Base-by-base conservation (phyloP, 1,284 basidiomycete species). In the Leccinum fuscescens region DNA sequence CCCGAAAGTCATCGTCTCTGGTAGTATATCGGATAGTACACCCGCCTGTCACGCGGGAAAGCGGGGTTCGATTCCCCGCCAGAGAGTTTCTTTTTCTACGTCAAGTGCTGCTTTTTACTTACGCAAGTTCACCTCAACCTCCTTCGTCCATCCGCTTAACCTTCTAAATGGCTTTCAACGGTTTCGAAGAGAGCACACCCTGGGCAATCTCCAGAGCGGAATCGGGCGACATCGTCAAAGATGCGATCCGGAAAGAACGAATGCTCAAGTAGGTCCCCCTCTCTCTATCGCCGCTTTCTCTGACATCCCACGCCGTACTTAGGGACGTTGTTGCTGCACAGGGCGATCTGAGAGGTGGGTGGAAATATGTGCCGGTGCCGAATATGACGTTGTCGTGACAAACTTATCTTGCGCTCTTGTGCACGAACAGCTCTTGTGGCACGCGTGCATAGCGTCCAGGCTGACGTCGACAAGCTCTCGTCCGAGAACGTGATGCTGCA, bases 401-500 rank as follows among this genome's bases (percentile, higher is more conserved):
- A 31, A 31, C 9, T 31, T 29, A 15, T 24, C 15, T 27, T 24
- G 27, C 24, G 2, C 15, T 11, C 14, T 49, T 49, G 11, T 8
- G 7, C 6, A 49, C 22, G 5, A 11, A 31, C 17, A 27, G 91
- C 84, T 57, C 79, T 93, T 62, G 70, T 90, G 31, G 77, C 78
- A n/a, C 83, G 88, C 60, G 86, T 89, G 1, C 82, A 88, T 64
- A 74, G 77, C 20, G 86, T 90, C 4, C 88, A 93, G 72, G 80
- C 79, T 58, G 92, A 94, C 66, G 82, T 90, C 15, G 87, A 90
- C 62, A 92, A 90, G 72, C 79, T 93, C 20, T 77, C 80, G 2
- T 88, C 89, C 0, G 89, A 88, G 59, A 94, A 94, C 66, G 86
- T 88, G 63, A 93, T 87, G 4, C 75, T 94, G 58, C 92, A 94